Evolutionary conservation across 805 yeast species (phyloP), one percentile per base, ranked within the genome.

Genomic region (Pichia membranifaciens): DNA sequence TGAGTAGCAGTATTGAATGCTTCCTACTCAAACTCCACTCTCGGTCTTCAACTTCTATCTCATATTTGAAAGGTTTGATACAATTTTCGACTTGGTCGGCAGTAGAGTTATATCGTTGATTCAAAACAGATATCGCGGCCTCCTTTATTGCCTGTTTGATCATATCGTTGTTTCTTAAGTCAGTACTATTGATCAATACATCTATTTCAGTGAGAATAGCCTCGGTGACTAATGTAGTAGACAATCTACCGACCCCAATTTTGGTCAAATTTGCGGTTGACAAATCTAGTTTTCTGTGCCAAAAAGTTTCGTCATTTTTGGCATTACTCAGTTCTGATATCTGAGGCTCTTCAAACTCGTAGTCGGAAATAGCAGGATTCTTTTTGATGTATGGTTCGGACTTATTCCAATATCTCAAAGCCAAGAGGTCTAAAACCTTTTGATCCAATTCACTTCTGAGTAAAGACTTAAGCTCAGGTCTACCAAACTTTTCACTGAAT

Each of bases 41-140:
- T 35, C 96, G 74, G 56, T 90, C 96, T 61, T 93, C 98, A 42
- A 93, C 79, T 60, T 93, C 99, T 50, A 93, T 90, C 60, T 93
- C 99, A 64, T 91, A 93, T 68, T 93, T 93, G 70, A 84, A 93
- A 2, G 99, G 99, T 64, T 93, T 93, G 59, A 93, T 91, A 68
- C 98, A 90, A 65, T 95, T 93, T 60, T 93, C 99, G 6, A 93
- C 98, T 64, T 93, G 99, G 64, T 95, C 99, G 0, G 99, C 95
- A 0, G 99, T 91, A 1, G 96, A 83, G 54, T 82, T 87, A 62
- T 77, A 93, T 54, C 91, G 80, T 23, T 85, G 69, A 53, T 82
- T 82, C 52, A 93, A 71, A 6, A 93, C 96, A 21, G 81, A 71
- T 29, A 78, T 74, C 0, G 96, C 95, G 2, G 97, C 95, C 36